Conservation (phyloP, 2,329 filamentous ascomycete genomes). For the Fusarium avenaceum region DNA sequence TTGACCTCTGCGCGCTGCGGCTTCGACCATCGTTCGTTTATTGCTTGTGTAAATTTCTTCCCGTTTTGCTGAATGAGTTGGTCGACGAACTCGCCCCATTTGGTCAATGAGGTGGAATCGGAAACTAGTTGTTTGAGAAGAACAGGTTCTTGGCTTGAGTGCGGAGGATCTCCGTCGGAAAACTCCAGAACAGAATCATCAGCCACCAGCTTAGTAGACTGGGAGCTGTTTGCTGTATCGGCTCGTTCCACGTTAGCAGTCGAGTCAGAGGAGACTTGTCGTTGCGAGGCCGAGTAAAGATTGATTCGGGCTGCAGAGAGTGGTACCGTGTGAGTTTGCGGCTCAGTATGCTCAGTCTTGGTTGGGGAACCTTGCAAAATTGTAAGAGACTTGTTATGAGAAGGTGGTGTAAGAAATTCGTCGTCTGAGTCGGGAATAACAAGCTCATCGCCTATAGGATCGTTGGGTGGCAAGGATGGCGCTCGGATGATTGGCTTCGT, state of each 20-base stretch:
- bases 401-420: slow-evolving; percentile 60
- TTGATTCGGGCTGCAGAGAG: slow-evolving; percentile 8
- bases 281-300: slow-evolving; percentile 28
- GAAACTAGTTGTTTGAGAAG: slow-evolving; percentile 51
- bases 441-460: slow-evolving; percentile 48
- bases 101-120: slow-evolving; percentile 52
- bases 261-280: slow-evolving; percentile 27
- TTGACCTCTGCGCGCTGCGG: slow-evolving; percentile 63
- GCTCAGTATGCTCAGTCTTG: slow-evolving; percentile 2
- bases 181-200: slow-evolving; percentile 18
- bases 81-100: slow-evolving; percentile 57
- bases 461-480: not conserved
- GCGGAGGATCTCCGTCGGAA: not conserved
- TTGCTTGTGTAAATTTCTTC: slow-evolving; percentile 61
- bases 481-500: slow-evolving; percentile 2
- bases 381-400: slow-evolving; percentile 41
- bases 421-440: slow-evolving; percentile 71
- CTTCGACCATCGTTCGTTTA: slow-evolving; percentile 62
- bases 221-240: slow-evolving; percentile 15
- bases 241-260: slow-evolving; percentile 3
- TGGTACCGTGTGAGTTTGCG: not conserved
- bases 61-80: slow-evolving; percentile 62
- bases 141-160: slow-evolving; percentile 18
- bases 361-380: slow-evolving; percentile 14
- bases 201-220: slow-evolving; percentile 15